Conservation (phyloP, 768 basidiomycete species). For the Dacryopinax spathularia region DNA sequence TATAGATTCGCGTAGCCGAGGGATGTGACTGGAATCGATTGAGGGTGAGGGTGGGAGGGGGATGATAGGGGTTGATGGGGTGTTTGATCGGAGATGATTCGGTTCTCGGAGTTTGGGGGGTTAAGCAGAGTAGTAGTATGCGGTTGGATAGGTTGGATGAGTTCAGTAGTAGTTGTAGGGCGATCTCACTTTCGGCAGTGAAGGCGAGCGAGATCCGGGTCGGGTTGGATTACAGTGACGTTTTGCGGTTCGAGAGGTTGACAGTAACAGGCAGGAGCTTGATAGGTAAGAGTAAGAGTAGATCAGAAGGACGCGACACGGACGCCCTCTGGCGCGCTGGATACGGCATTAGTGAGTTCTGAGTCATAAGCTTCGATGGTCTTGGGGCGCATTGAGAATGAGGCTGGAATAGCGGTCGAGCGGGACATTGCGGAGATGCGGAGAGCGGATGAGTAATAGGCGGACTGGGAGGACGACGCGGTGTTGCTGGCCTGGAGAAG, state of each 20-base stretch:
- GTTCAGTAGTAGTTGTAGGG: not conserved
- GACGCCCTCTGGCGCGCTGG: not conserved
- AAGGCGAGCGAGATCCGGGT: not conserved
- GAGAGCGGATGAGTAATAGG: too few relatives aligned
- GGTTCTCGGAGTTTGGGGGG: not conserved
- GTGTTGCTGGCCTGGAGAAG: too few relatives aligned
- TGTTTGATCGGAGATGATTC: not conserved
- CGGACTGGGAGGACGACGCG: too few relatives aligned
- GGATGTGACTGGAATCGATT: too few relatives aligned
- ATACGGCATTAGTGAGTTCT: not conserved
- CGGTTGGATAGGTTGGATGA: not conserved
- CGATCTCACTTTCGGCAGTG: not conserved
- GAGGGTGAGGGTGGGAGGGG: not conserved
- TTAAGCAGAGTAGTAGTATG: not conserved
- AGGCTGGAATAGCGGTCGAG: too few relatives aligned
- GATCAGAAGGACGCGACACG: not conserved
- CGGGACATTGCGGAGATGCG: too few relatives aligned
- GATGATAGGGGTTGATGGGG: not conserved
- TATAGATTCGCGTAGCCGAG: not conserved
- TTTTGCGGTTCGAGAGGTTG: not conserved
- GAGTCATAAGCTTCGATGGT: not conserved
- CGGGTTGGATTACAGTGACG: not conserved
- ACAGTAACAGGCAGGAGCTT: not conserved
- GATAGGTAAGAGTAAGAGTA: not conserved
- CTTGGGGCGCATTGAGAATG: too few relatives aligned